Evolutionary conservation across 1,139 yeast species (phyloP).

Genomic region (Sugiyamaella xylanicola): DNA sequence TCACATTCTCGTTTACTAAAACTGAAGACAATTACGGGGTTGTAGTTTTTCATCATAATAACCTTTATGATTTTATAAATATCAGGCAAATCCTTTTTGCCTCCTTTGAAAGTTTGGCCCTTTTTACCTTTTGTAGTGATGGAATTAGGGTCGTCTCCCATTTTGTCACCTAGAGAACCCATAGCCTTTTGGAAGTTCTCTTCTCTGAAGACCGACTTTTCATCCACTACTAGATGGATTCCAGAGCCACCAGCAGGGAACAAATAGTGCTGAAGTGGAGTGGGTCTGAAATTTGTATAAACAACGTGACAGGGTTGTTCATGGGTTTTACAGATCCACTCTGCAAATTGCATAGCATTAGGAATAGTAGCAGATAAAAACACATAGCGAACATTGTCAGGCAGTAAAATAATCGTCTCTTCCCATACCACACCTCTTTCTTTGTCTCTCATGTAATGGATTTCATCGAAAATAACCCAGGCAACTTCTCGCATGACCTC

Average conservation of each 20-base stretch:
- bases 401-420: constrained; percentile 92
- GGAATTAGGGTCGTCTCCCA: constrained; percentile 81
- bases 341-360: constrained; percentile 97
- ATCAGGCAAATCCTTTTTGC: constrained; percentile 67
- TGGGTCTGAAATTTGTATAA: constrained; percentile 97
- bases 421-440: constrained; percentile 99
- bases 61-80: constrained; percentile 95
- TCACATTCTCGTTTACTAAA: constrained; percentile 97
- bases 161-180: constrained; percentile 82
- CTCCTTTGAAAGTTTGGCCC: constrained; percentile 89
- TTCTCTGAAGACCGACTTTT: constrained; percentile 92
- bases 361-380: constrained; percentile 89
- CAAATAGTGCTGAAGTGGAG: constrained; percentile 94
- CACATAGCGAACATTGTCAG: constrained; percentile 77
- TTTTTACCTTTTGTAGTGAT: constrained; percentile 50
- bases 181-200: constrained; percentile 98
- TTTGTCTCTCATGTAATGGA: constrained; percentile 93
- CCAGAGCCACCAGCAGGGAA: constrained; percentile 99
- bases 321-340: constrained; percentile 96
- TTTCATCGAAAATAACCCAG: constrained; percentile 95
- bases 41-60: constrained; percentile 94
- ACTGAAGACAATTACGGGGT: constrained; percentile 97
- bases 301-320: constrained; percentile 98
- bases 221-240: constrained; percentile 95
- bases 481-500: constrained; percentile 96